phyloP scores from a whole-genome alignment of 176 grass and related monocot genomes.

The Rhynchospora breviuscula region DNA sequence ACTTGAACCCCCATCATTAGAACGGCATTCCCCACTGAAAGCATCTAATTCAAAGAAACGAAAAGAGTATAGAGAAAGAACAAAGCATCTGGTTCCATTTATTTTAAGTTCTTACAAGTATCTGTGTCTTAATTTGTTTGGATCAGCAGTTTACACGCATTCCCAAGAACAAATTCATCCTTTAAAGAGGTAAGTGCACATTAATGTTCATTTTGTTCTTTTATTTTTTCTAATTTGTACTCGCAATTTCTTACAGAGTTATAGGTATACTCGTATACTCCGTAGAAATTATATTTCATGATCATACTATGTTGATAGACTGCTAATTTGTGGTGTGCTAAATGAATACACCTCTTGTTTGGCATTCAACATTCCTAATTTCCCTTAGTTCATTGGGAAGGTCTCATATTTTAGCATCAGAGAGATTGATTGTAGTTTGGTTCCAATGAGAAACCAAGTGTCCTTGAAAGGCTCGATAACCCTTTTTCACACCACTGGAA shows the following conservation, averaged over 20 bases:
- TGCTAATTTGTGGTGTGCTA: neutral
- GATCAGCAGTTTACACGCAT: neutral
- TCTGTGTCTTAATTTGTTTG: neutral
- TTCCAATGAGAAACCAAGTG: neutral
- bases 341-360: neutral
- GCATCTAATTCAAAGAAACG: neutral
- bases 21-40: neutral
- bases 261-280: neutral
- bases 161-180: neutral
- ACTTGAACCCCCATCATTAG: constrained; percentile 8
- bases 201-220: neutral
- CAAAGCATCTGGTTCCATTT: neutral
- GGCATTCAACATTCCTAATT: neutral
- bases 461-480: neutral
- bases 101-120: neutral
- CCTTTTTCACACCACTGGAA: neutral
- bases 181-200: neutral
- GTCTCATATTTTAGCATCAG: neutral
- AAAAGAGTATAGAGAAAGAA: neutral
- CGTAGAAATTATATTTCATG: too few relatives aligned
- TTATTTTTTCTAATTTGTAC: neutral
- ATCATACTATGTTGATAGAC: too few relatives aligned
- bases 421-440: neutral
- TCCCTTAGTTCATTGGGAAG: neutral
- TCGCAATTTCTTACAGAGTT: neutral